Conservation (phyloP, 2,329 filamentous ascomycete genomes). For the Sporothrix inflata region DNA sequence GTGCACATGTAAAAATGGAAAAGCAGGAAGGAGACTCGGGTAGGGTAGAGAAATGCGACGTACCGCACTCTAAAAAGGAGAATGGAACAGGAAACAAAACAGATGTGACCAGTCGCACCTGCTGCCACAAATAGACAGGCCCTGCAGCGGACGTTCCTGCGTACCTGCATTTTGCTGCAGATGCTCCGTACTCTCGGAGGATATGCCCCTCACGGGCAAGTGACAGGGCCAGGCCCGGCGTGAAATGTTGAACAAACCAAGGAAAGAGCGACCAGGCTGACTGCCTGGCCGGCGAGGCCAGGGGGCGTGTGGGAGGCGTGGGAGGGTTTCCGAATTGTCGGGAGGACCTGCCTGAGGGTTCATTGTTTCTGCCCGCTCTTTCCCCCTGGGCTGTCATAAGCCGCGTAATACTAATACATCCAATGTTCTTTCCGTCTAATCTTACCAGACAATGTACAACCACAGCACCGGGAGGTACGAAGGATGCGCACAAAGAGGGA, state of each 20-base stretch:
- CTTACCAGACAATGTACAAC: constrained; percentile 7
- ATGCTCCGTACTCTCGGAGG: background rate
- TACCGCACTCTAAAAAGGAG: background rate
- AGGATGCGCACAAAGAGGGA: constrained; percentile 10
- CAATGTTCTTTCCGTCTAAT: constrained; percentile 8
- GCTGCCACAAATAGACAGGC: constrained; percentile 9
- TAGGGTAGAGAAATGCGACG: background rate
- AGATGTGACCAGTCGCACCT: constrained; percentile 12
- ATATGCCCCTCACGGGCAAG: constrained; percentile 11
- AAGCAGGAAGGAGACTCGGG: background rate
- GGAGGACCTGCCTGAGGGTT: constrained; percentile 5
- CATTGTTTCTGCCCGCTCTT: constrained; percentile 1
- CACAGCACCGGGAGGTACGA: constrained; percentile 16
- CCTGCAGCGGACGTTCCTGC: constrained; percentile 10
- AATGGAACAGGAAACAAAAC: constrained; percentile 12
- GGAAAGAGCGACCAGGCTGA: background rate
- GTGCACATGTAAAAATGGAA: background rate
- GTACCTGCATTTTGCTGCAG: constrained; percentile 16
- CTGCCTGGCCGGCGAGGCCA: background rate
- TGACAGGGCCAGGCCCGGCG: background rate
- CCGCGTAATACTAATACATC: constrained; percentile 6
- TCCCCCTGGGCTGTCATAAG: constrained; percentile 1
- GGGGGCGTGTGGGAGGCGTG: background rate
- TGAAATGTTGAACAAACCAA: background rate
- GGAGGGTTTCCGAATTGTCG: constrained; percentile 25